These are phyloP conservation scores for Brassica cretica DNA, from an alignment of 345 rosid genomes.

Conservation along the genomic window DNA sequence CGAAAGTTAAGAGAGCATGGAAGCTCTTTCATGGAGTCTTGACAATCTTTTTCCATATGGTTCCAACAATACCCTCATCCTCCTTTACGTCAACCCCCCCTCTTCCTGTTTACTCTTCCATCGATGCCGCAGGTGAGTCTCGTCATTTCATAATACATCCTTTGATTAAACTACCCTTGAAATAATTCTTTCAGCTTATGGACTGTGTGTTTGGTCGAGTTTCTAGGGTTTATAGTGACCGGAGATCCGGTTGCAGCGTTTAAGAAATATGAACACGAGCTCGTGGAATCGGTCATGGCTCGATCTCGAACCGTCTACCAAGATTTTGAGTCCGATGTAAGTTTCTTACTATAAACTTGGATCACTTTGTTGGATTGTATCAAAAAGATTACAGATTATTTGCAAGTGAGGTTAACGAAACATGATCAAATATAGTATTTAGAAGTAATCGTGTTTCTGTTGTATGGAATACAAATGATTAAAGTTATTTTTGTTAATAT, in stretches of 20 bases:
- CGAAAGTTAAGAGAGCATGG: slow-evolving; percentile 90
- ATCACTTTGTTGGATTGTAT: neutral
- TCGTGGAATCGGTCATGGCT: slow-evolving; percentile 69
- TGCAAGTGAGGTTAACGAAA: neutral
- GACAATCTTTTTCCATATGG: slow-evolving; percentile 49
- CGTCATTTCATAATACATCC: neutral
- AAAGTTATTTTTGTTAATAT: neutral
- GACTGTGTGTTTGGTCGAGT: slow-evolving; percentile 21
- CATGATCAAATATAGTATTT: neutral
- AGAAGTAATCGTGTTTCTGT: neutral
- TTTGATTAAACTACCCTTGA: neutral
- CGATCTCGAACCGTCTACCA: slow-evolving; percentile 67
- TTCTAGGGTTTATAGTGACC: slow-evolving; percentile 55
- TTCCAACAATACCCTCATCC: slow-evolving; percentile 51
- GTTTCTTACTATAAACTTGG: neutral
- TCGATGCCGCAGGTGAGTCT: slow-evolving; percentile 62
- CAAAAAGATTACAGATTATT: neutral
- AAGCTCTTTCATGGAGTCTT: slow-evolving; percentile 86
- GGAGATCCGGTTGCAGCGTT: slow-evolving; percentile 49
- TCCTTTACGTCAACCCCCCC: slow-evolving; percentile 89
- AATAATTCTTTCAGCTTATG: neutral
- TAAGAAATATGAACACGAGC: slow-evolving; percentile 52
- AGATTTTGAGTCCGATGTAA: slow-evolving; percentile 32
- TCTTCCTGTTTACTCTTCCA: slow-evolving; percentile 59
- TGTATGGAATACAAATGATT: neutral